Evolutionary conservation across 176 grass and related monocot genomes (phyloP).

Genomic region (Lolium multiflorum): DNA sequence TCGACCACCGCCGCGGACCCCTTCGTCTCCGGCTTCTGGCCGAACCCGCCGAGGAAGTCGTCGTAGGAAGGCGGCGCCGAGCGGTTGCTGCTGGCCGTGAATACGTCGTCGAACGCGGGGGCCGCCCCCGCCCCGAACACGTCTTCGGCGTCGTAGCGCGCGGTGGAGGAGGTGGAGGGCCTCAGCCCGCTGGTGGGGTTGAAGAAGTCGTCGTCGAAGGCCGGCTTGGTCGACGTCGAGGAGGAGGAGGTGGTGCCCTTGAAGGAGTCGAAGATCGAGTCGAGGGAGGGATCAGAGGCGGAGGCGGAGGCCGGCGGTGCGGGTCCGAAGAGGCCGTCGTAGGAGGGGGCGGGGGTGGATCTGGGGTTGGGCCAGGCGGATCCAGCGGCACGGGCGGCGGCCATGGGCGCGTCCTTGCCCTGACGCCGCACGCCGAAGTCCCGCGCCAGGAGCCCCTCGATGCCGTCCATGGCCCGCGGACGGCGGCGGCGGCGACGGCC

Average conservation of each 20-base stretch:
- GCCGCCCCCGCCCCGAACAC: conserved; percentile 51
- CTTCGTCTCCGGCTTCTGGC: conserved; percentile 44
- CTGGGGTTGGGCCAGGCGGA: conserved; percentile 48
- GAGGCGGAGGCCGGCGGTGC: conserved; percentile 15
- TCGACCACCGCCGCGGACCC: conserved; percentile 34
- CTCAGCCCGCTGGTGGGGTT: conserved; percentile 38
- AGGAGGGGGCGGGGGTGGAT: conserved; percentile 57
- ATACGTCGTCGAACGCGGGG: conserved; percentile 68
- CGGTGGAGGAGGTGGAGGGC: conserved; percentile 35
- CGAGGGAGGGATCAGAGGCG: conserved; percentile 43
- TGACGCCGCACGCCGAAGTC: conserved; percentile 80
- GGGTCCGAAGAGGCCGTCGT: conserved; percentile 54
- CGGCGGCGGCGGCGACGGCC: background rate
- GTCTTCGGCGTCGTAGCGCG: conserved; percentile 52
- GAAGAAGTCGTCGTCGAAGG: conserved; percentile 66
- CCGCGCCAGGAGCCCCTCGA: conserved; percentile 72
- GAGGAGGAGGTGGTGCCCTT: conserved; percentile 36
- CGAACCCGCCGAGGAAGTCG: conserved; percentile 73
- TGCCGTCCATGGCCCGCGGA: conserved; percentile 68
- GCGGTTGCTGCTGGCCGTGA: conserved; percentile 34
- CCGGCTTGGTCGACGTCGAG: conserved; percentile 9
- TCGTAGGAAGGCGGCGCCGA: conserved; percentile 55
- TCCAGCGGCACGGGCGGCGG: conserved; percentile 48
- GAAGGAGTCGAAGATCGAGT: conserved; percentile 60
- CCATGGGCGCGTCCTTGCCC: conserved; percentile 76